Percentiles rank a stretch among this genome's conserved stretches.
Evolutionary conservation across 2,329 filamentous ascomycete genomes (phyloP).

Genomic region (Sarocladiaceae sp.): DNA sequence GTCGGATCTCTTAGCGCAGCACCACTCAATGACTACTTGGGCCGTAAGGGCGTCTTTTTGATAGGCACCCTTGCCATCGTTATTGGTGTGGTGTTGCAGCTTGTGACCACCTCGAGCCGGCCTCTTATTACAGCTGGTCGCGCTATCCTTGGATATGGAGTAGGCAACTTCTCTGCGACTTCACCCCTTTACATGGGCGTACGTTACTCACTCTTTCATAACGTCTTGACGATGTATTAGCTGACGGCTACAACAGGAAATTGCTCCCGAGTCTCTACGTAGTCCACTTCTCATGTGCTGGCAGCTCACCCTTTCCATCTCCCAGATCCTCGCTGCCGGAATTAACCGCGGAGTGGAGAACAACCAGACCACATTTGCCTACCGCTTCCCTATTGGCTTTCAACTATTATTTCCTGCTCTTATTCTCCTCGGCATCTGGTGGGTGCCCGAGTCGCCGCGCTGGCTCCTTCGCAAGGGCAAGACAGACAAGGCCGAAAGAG

Average conservation of each 20-base stretch:
- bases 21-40: slow-evolving; percentile 30
- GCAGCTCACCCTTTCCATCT: slow-evolving; percentile 32
- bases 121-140: slow-evolving; percentile 20
- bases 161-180: slow-evolving; percentile 33
- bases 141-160: slow-evolving; percentile 20
- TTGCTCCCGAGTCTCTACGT: slow-evolving; percentile 26
- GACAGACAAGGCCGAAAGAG: slow-evolving; percentile 31
- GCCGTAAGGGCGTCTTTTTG: slow-evolving; percentile 28
- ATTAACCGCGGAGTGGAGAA: slow-evolving; percentile 25
- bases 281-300: slow-evolving; percentile 33
- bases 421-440: slow-evolving; percentile 17
- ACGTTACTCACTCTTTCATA: slow-evolving; percentile 8
- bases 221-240: not conserved
- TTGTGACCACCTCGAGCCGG: slow-evolving; percentile 19
- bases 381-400: slow-evolving; percentile 27
- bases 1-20: slow-evolving; percentile 29
- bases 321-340: slow-evolving; percentile 30
- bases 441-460: slow-evolving; percentile 24
- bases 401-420: slow-evolving; percentile 23
- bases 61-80: slow-evolving; percentile 23
- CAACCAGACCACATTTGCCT: slow-evolving; percentile 25
- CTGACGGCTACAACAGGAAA: slow-evolving; percentile 14
- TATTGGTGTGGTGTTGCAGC: slow-evolving; percentile 20
- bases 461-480: slow-evolving; percentile 33
- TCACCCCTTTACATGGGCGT: slow-evolving; percentile 32